Evolutionary conservation across 2,329 filamentous ascomycete species (phyloP).

Genomic region (Mollisia scopiformis): DNA sequence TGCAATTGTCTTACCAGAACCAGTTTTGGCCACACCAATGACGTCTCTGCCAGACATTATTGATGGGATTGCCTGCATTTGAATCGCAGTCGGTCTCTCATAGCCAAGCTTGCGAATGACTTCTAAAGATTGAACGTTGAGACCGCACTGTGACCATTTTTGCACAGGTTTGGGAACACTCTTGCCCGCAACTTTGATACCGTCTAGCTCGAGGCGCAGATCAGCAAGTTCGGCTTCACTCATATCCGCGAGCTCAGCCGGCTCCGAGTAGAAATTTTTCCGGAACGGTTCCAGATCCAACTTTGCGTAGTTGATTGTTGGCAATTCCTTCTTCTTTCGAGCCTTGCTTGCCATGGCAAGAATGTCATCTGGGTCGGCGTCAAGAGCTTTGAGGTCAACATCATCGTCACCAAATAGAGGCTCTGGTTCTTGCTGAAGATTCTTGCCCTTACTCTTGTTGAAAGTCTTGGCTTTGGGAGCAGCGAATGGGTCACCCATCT

Average conservation of each 20-base stretch:
- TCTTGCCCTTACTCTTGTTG: conserved; percentile 40
- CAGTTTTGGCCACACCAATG: conserved; percentile 95
- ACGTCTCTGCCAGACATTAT: conserved; percentile 97
- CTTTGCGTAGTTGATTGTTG: conserved; percentile 83
- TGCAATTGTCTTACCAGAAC: conserved; percentile 95
- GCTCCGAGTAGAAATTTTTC: conserved; percentile 95
- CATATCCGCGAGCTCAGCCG: conserved; percentile 79
- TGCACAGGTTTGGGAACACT: conserved; percentile 91
- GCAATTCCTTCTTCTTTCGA: conserved; percentile 95
- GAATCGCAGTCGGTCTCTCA: conserved; percentile 89
- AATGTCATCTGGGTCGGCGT: conserved; percentile 65
- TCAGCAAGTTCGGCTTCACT: conserved; percentile 82
- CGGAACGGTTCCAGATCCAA: conserved; percentile 83
- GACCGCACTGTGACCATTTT: conserved; percentile 95
- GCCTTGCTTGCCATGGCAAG: conserved; percentile 60
- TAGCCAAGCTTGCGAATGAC: conserved; percentile 82
- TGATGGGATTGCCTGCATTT: conserved; percentile 90
- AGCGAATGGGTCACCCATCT: conserved; percentile 54
- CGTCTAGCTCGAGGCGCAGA: conserved; percentile 85
- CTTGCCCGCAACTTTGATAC: conserved; percentile 89
- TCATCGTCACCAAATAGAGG: conserved; percentile 91
- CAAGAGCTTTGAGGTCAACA: conserved; percentile 62
- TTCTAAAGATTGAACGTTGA: conserved; percentile 84
- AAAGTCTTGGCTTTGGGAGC: conserved; percentile 40
- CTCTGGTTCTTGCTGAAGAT: conserved; percentile 70